phyloP scores from a whole-genome alignment of 306 rosid genomes.

The Rubus idaeus region DNA sequence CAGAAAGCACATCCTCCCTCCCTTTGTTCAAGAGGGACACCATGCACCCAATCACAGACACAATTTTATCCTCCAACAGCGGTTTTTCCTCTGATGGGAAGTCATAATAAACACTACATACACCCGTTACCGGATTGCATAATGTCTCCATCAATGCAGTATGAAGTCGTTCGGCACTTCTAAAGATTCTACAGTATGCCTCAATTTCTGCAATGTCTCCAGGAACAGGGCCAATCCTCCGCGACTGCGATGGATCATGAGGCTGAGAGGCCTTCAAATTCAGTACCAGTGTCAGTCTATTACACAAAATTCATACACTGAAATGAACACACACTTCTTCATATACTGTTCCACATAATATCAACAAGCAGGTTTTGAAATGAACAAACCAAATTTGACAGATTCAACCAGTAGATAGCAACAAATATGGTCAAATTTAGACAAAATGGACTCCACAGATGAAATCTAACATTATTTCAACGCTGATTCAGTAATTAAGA shows the following conservation, averaged over 20 bases:
- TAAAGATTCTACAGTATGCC: slow-evolving; percentile 90
- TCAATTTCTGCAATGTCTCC: slow-evolving; percentile 98
- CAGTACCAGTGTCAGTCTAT: slow-evolving; percentile 25
- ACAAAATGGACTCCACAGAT: too few relatives aligned
- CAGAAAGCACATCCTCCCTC: slow-evolving; percentile 79
- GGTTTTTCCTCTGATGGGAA: slow-evolving; percentile 63
- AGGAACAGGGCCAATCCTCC: slow-evolving; percentile 82
- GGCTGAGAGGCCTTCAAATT: slow-evolving; percentile 42
- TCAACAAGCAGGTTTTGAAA: neutral
- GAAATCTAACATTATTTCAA: too few relatives aligned
- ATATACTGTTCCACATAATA: too few relatives aligned
- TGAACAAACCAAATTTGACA: neutral
- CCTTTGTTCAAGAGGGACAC: slow-evolving; percentile 70
- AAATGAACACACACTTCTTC: too few relatives aligned
- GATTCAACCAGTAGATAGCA: neutral
- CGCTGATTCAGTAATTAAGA: neutral
- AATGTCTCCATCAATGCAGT: slow-evolving; percentile 69
- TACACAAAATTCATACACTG: neutral
- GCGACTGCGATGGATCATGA: slow-evolving; percentile 45
- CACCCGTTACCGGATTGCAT: slow-evolving; percentile 77
- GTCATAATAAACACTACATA: slow-evolving; percentile 75
- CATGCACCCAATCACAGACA: slow-evolving; percentile 87
- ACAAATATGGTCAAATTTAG: too few relatives aligned
- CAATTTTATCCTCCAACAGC: slow-evolving; percentile 75
- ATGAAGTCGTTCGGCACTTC: slow-evolving; percentile 73